Evolutionary conservation across 495 filamentous ascomycete genomes (phyloP), one percentile per base, ranked within the genome.

Genomic region (Cercophora samala): DNA sequence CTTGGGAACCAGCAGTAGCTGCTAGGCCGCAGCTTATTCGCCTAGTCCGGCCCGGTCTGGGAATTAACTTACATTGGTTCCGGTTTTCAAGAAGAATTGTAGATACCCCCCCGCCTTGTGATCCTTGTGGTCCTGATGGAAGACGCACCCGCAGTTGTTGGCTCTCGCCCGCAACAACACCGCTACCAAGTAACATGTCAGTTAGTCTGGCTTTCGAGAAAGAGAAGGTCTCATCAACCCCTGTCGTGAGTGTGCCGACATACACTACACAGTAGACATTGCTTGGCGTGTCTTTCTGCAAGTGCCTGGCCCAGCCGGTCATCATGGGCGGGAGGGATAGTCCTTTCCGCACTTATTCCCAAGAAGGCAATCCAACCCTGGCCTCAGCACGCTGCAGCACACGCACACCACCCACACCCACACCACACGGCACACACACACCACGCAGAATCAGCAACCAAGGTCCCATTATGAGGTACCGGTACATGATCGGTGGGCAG

Each of bases 261-360:
- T n/a, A n/a, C n/a, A n/a, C n/a, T n/a, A n/a, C n/a, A n/a, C n/a
- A n/a, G n/a, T n/a, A 25, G 19, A 51, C 9, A 56, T 46, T 21
- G 26, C 67, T 66, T 62, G 64, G 63, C 59, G 51, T 46, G 51
- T 19, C 62, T 58, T 22, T 61, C 63, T 75, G 73, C 73, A 73
- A 73, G 70, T 75, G 70, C 70, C 73, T 75, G 70, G 70, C 73
- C 70, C 62, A 65, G 66, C 64, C 63, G 72, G 23, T 72, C 68
- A 66, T 69, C 62, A 66, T 66, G 51, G 64, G 51, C 70, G 66
- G 72, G 70, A 70, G 70, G 66, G 68, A 69, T 52, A 58, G 65
- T 55, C 64, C 64, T 53, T 68, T 64, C 69, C 69, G 58, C 68
- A 69, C 61, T 56, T 65, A 61, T 60, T 68, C 65, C 67, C 58